Evolutionary conservation across 2,329 filamentous ascomycete genomes (phyloP).

Genomic region (Lecanoromycetidae sp.): DNA sequence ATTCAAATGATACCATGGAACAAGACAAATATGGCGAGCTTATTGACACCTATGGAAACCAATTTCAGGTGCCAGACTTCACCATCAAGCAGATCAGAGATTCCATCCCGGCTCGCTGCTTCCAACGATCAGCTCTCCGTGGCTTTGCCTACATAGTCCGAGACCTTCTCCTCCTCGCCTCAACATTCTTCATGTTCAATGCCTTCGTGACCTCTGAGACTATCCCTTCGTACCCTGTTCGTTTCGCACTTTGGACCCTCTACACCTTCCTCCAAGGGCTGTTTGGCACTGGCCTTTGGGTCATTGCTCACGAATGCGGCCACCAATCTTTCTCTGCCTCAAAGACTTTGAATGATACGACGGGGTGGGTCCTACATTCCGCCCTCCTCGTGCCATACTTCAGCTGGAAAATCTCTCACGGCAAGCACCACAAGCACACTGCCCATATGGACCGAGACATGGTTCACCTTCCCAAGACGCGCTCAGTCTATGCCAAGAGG

Average conservation of each 20-base stretch:
- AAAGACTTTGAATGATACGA: conserved; percentile 76
- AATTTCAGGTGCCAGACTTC: conserved; percentile 87
- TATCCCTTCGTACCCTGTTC: conserved; percentile 55
- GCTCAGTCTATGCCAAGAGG: conserved; percentile 65
- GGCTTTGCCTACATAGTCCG: conserved; percentile 75
- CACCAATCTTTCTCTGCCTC: conserved; percentile 92
- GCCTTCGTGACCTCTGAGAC: conserved; percentile 77
- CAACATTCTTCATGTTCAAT: conserved; percentile 79
- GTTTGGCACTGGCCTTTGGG: conserved; percentile 89
- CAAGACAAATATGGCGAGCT: conserved; percentile 50
- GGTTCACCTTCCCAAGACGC: conserved; percentile 94
- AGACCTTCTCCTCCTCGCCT: conserved; percentile 59
- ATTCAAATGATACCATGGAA: neutral
- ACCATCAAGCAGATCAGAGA: conserved; percentile 96
- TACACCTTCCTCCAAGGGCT: conserved; percentile 80
- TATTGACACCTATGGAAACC: conserved; percentile 85
- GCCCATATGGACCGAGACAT: conserved; percentile 96
- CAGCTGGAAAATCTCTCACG: conserved; percentile 98
- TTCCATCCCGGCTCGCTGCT: conserved; percentile 96
- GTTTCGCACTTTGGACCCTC: conserved; percentile 51
- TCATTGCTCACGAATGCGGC: conserved; percentile 93
- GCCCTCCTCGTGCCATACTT: conserved; percentile 89
- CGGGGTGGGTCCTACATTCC: conserved; percentile 86
- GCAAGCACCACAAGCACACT: conserved; percentile 99
- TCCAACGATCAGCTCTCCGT: conserved; percentile 64